These are phyloP conservation scores for Kwoniella botswanensis DNA, from an alignment of 768 basidiomycete genomes.

Conservation along the genomic window DNA sequence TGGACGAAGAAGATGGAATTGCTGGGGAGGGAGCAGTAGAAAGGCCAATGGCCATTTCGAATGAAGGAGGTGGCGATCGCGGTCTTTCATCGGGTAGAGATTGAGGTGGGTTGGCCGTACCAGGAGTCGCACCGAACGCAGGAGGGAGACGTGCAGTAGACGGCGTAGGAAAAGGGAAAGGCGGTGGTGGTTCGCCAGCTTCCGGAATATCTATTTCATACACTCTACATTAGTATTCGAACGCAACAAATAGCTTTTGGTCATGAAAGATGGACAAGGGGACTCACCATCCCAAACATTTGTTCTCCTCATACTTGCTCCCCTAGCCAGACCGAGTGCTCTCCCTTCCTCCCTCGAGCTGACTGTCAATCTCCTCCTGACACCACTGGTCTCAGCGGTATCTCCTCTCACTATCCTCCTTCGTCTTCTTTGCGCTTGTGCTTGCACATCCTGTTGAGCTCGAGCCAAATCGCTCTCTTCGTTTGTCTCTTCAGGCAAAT, in stretches of 20 bases:
- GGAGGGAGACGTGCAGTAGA: constrained; percentile 39
- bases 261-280: neutral
- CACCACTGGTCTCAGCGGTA: constrained; percentile 4
- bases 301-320: constrained; percentile 53
- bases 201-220: constrained; percentile 44
- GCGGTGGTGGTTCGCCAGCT: constrained; percentile 46
- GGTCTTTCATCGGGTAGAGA: constrained; percentile 8
- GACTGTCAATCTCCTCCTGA: constrained; percentile 34
- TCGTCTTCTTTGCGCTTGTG: constrained; percentile 23
- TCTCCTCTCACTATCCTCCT: constrained; percentile 42
- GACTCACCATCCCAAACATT: constrained; percentile 55
- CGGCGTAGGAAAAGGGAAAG: constrained; percentile 50
- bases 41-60: constrained; percentile 41
- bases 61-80: constrained; percentile 46
- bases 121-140: constrained; percentile 25
- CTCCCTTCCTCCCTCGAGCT: constrained; percentile 47
- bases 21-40: constrained; percentile 13
- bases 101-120: neutral
- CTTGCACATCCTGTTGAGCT: constrained; percentile 7
- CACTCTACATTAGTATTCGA: neutral
- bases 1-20: neutral
- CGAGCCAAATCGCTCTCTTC: constrained; percentile 9
- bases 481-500: constrained; percentile 6
- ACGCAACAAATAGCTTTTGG: neutral
- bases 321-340: constrained; percentile 48